Base-by-base conservation (phyloP, 2,329 filamentous ascomycete species). In the Penicillium sp. region DNA sequence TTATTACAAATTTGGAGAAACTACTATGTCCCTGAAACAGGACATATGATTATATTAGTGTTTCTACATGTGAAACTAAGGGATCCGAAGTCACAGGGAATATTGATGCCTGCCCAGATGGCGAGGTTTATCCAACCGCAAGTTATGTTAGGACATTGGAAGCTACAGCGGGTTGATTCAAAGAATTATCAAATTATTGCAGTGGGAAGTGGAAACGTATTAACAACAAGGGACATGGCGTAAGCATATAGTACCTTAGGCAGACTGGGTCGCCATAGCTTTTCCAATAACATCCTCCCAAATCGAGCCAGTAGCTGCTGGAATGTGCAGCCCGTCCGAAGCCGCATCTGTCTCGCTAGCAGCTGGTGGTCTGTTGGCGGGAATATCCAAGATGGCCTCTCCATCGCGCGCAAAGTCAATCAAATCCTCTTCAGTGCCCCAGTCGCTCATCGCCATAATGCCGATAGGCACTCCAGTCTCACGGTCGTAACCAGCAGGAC, bases 401-500 rank as follows among this genome's bases (percentile, higher is more conserved):
- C 76, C 79, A 67, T 84, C 80, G 50, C 76, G 77, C 11, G 78
- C 81, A 69, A 81, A 82, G 44, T 75, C 77, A 61, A 84, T 76
- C 60, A 83, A 62, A 41, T 69, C 73, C 59, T 82, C 80, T 61
- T 83, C 82, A 46, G 71, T 74, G 0, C 81, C 81, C 82, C 81
- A 84, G 60, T 83, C 79, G 0, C 76, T 74, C 73, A 82, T 81
- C 1, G 78, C 81, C 75, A 81, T 82, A 40, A 84, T 48, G 1
- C 82, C 80, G 23, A 84, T 72, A 0, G 81, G 81, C 2, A 83
- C 70, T 1, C 59, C 57, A 6, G 55, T 58, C 22, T 67, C 61
- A 25, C 84, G 76, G 2, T 58, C 81, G 73, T 92, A 96, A 1
- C 90, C 92, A 11, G 89, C 85, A 0, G 92, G 91, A 33, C 85